phyloP scores from a whole-genome alignment of 139 green algal species.

The Chlorella sp. region DNA sequence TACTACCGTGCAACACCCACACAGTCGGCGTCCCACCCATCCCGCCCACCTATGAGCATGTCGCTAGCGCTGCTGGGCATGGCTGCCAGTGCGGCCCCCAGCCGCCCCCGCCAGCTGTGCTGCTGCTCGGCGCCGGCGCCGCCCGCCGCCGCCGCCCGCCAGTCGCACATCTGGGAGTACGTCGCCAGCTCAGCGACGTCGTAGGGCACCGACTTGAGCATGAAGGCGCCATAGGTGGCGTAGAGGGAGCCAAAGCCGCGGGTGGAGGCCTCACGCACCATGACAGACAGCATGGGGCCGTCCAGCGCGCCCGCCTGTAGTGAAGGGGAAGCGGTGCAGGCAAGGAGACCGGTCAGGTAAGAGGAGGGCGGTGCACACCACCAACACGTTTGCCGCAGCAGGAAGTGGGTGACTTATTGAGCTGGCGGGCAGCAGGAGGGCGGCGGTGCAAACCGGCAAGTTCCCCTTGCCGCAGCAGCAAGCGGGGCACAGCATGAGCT shows the following conservation, averaged over 20 bases:
- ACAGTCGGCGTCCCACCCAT: not conserved
- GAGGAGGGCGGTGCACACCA: not conserved
- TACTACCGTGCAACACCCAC: too few species aligned
- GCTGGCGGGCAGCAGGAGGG: too few species aligned
- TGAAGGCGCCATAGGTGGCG: slow-evolving; percentile 68
- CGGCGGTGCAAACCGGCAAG: not conserved
- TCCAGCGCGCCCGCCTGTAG: slow-evolving; percentile 43
- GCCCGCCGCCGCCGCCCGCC: slow-evolving; percentile 3
- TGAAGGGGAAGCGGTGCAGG: not conserved
- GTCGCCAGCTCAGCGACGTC: slow-evolving; percentile 74
- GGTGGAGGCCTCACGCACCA: slow-evolving; percentile 45
- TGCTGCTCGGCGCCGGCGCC: not conserved
- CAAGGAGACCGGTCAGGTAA: too few species aligned
- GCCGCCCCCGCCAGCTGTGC: not conserved
- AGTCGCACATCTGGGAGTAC: slow-evolving; percentile 54
- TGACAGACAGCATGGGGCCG: slow-evolving; percentile 61
- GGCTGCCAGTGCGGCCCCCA: slow-evolving; percentile 8
- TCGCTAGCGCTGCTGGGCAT: slow-evolving; percentile 48
- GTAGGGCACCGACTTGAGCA: slow-evolving; percentile 73
- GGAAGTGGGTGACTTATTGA: too few species aligned
- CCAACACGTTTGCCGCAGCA: too few species aligned
- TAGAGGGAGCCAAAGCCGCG: slow-evolving; percentile 59
- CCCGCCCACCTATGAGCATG: slow-evolving; percentile 49
- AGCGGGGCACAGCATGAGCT: not conserved
- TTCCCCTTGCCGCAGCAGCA: not conserved